These are phyloP conservation scores for Lotmaria passim DNA, from an alignment of 208 protist species.

Conservation along the genomic window DNA sequence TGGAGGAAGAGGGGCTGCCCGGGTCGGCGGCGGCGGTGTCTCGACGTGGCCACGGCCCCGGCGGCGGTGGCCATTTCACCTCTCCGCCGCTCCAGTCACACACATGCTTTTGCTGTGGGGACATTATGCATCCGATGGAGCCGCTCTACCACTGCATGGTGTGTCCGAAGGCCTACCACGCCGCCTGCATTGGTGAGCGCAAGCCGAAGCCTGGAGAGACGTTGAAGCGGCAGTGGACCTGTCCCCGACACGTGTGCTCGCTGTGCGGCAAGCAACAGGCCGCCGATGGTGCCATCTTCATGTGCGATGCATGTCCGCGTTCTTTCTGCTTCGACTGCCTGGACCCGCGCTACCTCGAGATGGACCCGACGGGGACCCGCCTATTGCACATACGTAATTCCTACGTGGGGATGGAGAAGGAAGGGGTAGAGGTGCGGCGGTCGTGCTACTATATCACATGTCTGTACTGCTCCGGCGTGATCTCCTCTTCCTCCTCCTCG, in stretches of 20 bases:
- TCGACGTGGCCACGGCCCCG: not conserved
- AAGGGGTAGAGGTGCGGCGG: constrained; percentile 59
- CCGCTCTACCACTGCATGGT: constrained; percentile 79
- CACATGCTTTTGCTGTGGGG: constrained; percentile 77
- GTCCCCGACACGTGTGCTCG: constrained; percentile 71
- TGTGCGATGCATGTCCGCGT: constrained; percentile 78
- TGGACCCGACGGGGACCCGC: constrained; percentile 53
- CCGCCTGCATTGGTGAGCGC: constrained; percentile 64
- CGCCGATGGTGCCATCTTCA: constrained; percentile 81
- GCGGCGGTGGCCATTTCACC: not conserved
- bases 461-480: constrained; percentile 70
- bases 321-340: constrained; percentile 91
- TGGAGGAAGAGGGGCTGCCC: constrained; percentile 50
- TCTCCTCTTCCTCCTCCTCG: constrained; percentile 61
- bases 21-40: constrained; percentile 7
- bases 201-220: constrained; percentile 36
- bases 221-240: constrained; percentile 67
- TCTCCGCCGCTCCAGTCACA: constrained; percentile 41
- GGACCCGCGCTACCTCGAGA: constrained; percentile 73
- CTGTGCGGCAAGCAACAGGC: constrained; percentile 64
- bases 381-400: constrained; percentile 69
- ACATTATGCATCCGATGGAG: constrained; percentile 80
- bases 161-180: constrained; percentile 89
- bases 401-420: constrained; percentile 79
- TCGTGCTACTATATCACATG: constrained; percentile 87